Conservation (phyloP, 2,329 filamentous ascomycete species). For the Ascochyta lentis region DNA sequence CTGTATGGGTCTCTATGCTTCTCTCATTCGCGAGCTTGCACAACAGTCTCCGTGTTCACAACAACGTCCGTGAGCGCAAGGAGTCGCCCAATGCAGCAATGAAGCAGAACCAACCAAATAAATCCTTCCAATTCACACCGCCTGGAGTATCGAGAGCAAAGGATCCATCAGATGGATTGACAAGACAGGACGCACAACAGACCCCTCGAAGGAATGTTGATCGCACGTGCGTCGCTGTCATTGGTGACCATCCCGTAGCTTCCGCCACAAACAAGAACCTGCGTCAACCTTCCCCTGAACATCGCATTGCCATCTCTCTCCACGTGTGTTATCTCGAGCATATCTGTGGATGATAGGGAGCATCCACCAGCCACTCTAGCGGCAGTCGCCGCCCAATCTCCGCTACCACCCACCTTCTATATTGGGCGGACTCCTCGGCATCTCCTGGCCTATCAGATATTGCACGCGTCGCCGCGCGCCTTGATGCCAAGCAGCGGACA, state of each 20-base stretch:
- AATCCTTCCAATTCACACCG: too few species aligned
- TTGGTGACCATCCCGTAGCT: slow-evolving; percentile 1
- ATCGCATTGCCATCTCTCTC: not conserved
- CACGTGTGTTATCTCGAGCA: slow-evolving; percentile 18
- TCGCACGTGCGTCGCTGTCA: slow-evolving; percentile 4
- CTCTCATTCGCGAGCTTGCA: too few species aligned
- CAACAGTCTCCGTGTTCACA: too few species aligned
- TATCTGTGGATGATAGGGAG: slow-evolving; percentile 14
- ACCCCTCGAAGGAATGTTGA: not conserved
- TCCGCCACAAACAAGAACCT: slow-evolving; percentile 1
- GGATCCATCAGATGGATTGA: too few species aligned
- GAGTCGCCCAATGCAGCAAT: too few species aligned
- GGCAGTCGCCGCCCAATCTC: slow-evolving; percentile 17
- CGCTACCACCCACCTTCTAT: slow-evolving; percentile 13
- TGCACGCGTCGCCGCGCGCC: slow-evolving; percentile 14
- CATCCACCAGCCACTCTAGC: slow-evolving; percentile 11
- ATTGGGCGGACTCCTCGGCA: slow-evolving; percentile 12
- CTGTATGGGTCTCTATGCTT: too few species aligned
- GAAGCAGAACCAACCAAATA: too few species aligned
- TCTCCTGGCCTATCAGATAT: slow-evolving; percentile 16
- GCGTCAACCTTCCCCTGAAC: slow-evolving; percentile 4
- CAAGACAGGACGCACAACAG: too few species aligned
- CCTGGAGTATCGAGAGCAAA: too few species aligned
- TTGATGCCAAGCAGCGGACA: slow-evolving; percentile 13
- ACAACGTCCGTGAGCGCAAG: too few species aligned